Evolutionary conservation across 306 rosid genomes (phyloP).

Genomic region (Astragalus membranaceus): DNA sequence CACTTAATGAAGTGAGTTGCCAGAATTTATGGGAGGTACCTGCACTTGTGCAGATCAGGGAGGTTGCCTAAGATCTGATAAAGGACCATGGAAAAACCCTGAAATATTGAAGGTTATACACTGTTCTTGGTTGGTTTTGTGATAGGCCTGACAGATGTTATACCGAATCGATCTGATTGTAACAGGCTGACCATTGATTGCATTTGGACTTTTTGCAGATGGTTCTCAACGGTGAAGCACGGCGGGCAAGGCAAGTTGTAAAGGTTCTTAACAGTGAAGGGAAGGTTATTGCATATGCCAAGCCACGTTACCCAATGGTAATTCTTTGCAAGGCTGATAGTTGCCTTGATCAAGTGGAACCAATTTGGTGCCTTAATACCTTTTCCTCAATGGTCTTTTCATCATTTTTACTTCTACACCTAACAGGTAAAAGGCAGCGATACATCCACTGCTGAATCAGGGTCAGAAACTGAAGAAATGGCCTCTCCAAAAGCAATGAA

Average conservation of each 20-base stretch:
- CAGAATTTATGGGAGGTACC: constrained; percentile 93
- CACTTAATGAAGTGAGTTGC: constrained; percentile 72
- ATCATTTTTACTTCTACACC: constrained; percentile 2
- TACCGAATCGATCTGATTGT: background rate
- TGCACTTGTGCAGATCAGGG: constrained; percentile 85
- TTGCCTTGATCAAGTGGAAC: background rate
- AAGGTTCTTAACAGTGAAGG: constrained; percentile 83
- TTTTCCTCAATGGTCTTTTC: background rate
- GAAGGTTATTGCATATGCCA: constrained; percentile 81
- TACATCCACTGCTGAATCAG: constrained; percentile 98
- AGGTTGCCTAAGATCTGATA: constrained; percentile 92
- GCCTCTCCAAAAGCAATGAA: constrained; percentile 85
- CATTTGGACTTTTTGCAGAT: constrained; percentile 41
- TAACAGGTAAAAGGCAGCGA: constrained; percentile 88
- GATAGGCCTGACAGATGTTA: background rate
- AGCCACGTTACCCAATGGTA: constrained; percentile 86
- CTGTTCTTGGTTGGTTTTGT: background rate
- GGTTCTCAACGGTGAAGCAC: constrained; percentile 77
- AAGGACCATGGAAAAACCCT: constrained; percentile 96
- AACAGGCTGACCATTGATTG: constrained; percentile 15
- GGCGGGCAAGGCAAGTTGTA: constrained; percentile 82
- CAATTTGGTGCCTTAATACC: background rate
- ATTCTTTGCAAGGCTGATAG: constrained; percentile 1
- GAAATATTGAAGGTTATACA: constrained; percentile 74
- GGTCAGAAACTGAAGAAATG: constrained; percentile 95